Evolutionary conservation across 1,139 yeast species (phyloP).

Genomic region (Citeromyces siamensis): DNA sequence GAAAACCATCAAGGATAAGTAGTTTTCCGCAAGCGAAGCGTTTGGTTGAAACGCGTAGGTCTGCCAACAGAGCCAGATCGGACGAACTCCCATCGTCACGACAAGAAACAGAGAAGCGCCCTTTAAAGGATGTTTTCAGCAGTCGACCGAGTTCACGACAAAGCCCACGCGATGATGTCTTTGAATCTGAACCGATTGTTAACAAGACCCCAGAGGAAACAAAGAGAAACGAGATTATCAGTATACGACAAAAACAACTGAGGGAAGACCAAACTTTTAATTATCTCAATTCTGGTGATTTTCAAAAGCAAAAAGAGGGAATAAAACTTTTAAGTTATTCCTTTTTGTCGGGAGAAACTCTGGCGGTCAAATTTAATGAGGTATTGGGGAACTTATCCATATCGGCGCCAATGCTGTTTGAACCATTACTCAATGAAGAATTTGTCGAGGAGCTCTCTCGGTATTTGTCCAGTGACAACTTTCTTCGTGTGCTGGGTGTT

Average conservation of each 20-base stretch:
- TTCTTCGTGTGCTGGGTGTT: slow-evolving; percentile 13
- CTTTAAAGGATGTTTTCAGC: not conserved
- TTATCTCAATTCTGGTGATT: not conserved
- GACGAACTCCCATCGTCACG: not conserved
- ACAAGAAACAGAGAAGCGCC: not conserved
- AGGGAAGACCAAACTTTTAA: slow-evolving; percentile 1
- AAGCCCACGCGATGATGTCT: not conserved
- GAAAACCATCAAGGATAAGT: slow-evolving; percentile 2
- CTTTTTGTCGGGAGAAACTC: slow-evolving; percentile 5
- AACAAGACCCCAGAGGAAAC: not conserved
- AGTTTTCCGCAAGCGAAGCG: not conserved
- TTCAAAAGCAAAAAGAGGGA: slow-evolving; percentile 4
- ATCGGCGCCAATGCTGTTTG: slow-evolving; percentile 11
- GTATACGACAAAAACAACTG: not conserved
- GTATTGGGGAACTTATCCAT: slow-evolving; percentile 14
- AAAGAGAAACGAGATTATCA: not conserved
- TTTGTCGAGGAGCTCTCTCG: not conserved
- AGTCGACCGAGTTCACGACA: slow-evolving; percentile 1
- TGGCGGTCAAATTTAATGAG: slow-evolving; percentile 12
- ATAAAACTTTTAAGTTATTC: slow-evolving; percentile 3
- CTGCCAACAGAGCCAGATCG: not conserved
- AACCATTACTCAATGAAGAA: slow-evolving; percentile 11
- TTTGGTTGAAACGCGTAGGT: not conserved
- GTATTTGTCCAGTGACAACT: slow-evolving; percentile 14
- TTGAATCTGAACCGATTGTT: not conserved